A percentile compares a stretch with the other conserved stretches of the same genome.
These are phyloP conservation scores for Baeospora myosura DNA, from an alignment of 1,284 basidiomycete genomes.

Conservation along the genomic window DNA sequence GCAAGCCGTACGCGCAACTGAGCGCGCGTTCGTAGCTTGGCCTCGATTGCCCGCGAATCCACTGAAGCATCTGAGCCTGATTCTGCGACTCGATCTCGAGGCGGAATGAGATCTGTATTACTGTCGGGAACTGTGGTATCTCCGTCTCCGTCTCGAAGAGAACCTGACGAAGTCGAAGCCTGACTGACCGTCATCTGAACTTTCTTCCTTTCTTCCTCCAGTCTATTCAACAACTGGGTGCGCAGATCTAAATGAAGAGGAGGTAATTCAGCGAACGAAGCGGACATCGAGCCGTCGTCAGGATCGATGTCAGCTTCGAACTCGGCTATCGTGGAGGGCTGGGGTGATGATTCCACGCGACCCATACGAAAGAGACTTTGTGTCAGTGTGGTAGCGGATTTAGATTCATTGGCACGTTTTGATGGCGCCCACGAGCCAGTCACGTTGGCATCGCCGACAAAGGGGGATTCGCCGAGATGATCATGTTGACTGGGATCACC, in stretches of 20 bases:
- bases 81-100: neutral
- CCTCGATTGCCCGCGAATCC: conserved; percentile 29
- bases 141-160: neutral
- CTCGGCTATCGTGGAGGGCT: no score
- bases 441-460: no score
- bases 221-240: conserved; percentile 34
- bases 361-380: no score
- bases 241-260: conserved; percentile 21
- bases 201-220: conserved; percentile 37
- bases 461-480: no score
- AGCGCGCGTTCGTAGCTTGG: conserved; percentile 39
- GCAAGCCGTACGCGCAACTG: conserved; percentile 43
- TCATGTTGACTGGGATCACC: no score
- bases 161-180: neutral
- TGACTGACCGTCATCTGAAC: conserved; percentile 10
- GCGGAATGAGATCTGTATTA: neutral
- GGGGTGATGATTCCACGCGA: no score
- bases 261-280: conserved; percentile 2
- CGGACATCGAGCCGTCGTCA: neutral
- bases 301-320: conserved; percentile 3
- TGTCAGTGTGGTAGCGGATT: no score
- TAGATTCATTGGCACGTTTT: no score
- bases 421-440: no score
- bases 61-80: neutral
- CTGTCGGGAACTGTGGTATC: neutral